These are phyloP conservation scores for Obba rivulosa DNA, from an alignment of 768 basidiomycete genomes.

Conservation along the genomic window DNA sequence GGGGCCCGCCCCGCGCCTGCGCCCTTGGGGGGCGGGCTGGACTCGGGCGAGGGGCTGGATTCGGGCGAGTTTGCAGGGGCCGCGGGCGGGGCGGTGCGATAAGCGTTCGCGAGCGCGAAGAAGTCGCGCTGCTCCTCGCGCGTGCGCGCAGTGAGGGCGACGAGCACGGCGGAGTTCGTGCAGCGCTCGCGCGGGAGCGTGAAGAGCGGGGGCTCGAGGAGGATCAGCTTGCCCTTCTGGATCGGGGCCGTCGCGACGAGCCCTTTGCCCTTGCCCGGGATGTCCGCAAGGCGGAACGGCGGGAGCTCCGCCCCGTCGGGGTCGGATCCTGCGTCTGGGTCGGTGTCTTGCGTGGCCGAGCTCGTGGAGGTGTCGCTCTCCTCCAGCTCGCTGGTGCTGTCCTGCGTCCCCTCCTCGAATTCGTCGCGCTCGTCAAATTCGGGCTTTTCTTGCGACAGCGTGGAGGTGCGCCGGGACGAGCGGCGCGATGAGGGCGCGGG, in stretches of 20 bases:
- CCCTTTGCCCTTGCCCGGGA: conserved; percentile 22
- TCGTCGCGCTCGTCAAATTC: too few species aligned
- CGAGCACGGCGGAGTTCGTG: conserved; percentile 19
- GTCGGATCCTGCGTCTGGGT: too few species aligned
- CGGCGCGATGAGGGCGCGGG: too few species aligned
- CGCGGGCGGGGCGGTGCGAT: background rate
- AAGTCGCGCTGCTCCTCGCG: conserved; percentile 22
- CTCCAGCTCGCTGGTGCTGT: background rate
- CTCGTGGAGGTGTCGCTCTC: background rate
- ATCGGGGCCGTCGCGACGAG: conserved; percentile 22
- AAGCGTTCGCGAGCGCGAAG: conserved; percentile 21
- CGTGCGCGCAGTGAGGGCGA: conserved; percentile 16
- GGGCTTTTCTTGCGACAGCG: too few species aligned
- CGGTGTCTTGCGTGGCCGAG: background rate
- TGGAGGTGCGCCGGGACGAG: too few species aligned
- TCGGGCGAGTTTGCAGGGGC: conserved; percentile 1
- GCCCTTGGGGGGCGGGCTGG: too few species aligned
- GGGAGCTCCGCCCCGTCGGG: background rate
- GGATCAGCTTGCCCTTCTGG: conserved; percentile 18
- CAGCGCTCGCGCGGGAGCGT: conserved; percentile 10
- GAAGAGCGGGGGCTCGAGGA: conserved; percentile 24
- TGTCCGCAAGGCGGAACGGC: conserved; percentile 8
- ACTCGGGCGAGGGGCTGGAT: background rate
- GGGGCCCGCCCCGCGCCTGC: too few species aligned
- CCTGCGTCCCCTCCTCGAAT: too few species aligned